phyloP scores from a whole-genome alignment of 495 filamentous ascomycete species.

The Bacidia gigantensis region DNA sequence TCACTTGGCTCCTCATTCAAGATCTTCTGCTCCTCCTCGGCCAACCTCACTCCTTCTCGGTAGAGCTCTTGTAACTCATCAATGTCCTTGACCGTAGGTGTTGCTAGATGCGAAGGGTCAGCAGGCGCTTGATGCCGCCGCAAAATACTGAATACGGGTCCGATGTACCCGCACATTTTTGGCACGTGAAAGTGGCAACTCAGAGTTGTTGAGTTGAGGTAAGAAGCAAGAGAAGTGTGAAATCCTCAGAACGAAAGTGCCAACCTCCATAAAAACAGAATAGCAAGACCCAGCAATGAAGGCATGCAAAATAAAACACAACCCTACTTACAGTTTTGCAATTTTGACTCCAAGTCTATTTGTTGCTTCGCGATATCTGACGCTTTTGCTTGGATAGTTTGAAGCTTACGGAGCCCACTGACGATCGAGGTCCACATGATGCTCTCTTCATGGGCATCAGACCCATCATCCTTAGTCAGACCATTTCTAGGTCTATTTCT shows the following conservation, averaged over 20 bases:
- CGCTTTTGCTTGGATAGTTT: conserved; percentile 23
- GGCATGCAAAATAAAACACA: background rate
- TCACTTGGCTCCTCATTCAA: conserved; percentile 44
- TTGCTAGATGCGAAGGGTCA: background rate
- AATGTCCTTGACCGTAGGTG: conserved; percentile 12
- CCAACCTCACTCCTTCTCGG: conserved; percentile 48
- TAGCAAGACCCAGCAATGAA: background rate
- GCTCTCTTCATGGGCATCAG: conserved; percentile 43
- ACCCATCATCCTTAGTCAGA: conserved; percentile 30
- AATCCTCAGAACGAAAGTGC: too few species aligned
- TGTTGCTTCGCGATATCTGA: conserved; percentile 37
- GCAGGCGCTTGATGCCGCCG: background rate
- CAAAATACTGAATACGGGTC: too few species aligned
- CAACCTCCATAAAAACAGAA: too few species aligned
- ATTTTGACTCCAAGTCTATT: conserved; percentile 33
- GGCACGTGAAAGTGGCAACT: too few species aligned
- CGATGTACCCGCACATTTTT: too few species aligned
- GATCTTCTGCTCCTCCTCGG: conserved; percentile 47
- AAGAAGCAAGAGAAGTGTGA: too few species aligned
- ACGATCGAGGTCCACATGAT: conserved; percentile 51
- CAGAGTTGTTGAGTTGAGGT: too few species aligned
- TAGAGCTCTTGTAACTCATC: conserved; percentile 41
- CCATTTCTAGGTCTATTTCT: conserved; percentile 28
- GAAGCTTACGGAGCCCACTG: conserved; percentile 34
- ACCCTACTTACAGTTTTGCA: background rate